Evolutionary conservation across 495 filamentous ascomycete genomes (phyloP).

Genomic region (Evansstolkia leycettana): DNA sequence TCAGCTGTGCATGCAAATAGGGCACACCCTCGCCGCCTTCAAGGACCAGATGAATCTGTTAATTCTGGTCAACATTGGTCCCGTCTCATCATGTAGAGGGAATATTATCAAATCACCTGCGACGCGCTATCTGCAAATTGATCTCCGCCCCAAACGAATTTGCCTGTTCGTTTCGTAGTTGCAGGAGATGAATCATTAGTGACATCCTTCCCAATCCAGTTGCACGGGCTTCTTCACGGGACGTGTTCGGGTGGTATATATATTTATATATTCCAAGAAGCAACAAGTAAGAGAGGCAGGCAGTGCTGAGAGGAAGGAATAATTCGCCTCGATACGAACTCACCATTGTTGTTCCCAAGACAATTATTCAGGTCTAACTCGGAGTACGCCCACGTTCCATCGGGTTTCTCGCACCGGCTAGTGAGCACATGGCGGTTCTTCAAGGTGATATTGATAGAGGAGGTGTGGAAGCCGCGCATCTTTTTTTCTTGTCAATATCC

Average conservation of each 20-base stretch:
- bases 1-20: constrained; percentile 3
- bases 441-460: constrained; percentile 4
- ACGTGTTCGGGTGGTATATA: no score
- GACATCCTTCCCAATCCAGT: no score
- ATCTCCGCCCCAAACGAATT: constrained; percentile 4
- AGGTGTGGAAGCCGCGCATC: constrained; percentile 4
- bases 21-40: constrained; percentile 2
- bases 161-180: background rate
- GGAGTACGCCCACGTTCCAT: constrained; percentile 4
- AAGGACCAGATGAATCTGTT: constrained; percentile 5
- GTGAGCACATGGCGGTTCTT: constrained; percentile 3
- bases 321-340: no score
- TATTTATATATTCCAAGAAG: no score
- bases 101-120: no score
- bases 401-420: constrained; percentile 3
- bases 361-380: constrained; percentile 4
- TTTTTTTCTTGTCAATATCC: no score
- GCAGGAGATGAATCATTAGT: background rate
- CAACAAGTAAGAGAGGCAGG: no score
- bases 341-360: constrained; percentile 5
- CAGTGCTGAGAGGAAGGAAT: no score
- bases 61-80: no score
- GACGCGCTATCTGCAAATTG: constrained; percentile 5
- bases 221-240: no score
- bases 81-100: no score